Percentiles rank a stretch among this genome's conserved stretches.
Conservation (phyloP, 2,329 filamentous ascomycete species). For the Colletotrichum trifolii region DNA sequence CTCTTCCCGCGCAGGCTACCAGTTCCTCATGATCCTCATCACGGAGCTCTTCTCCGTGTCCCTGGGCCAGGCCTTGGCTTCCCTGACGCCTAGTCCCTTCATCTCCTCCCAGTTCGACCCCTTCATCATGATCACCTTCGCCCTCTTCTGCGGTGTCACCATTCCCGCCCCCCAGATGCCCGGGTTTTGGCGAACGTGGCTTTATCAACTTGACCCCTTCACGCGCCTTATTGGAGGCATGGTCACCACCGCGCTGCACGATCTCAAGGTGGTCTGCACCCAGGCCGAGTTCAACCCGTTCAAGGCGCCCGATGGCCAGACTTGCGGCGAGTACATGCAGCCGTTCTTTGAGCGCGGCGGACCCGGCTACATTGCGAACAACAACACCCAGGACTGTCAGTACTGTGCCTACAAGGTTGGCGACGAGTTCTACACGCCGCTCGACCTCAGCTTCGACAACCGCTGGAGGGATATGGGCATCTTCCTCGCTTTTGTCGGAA, state of each 20-base stretch:
- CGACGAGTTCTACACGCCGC: constrained; percentile 79
- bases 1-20: constrained; percentile 79
- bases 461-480: constrained; percentile 89
- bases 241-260: constrained; percentile 81
- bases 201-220: constrained; percentile 86
- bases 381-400: constrained; percentile 73
- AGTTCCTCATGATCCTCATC: constrained; percentile 86
- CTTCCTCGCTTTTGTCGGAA: constrained; percentile 78
- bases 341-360: constrained; percentile 76
- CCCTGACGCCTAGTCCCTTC: constrained; percentile 81
- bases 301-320: constrained; percentile 71
- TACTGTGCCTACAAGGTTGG: constrained; percentile 87
- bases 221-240: constrained; percentile 84
- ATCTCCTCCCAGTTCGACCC: constrained; percentile 85
- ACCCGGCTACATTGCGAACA: constrained; percentile 76
- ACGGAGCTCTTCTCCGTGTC: constrained; percentile 88
- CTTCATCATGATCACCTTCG: constrained; percentile 83
- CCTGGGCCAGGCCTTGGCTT: constrained; percentile 79
- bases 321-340: constrained; percentile 81
- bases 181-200: constrained; percentile 80
- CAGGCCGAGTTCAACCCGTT: constrained; percentile 74
- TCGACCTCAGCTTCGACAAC: constrained; percentile 74
- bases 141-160: constrained; percentile 88
- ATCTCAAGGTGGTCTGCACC: constrained; percentile 70
- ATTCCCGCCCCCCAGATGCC: constrained; percentile 84